Evolutionary conservation across 306 rosid species (phyloP).

Genomic region (Dalbergia oliveri): DNA sequence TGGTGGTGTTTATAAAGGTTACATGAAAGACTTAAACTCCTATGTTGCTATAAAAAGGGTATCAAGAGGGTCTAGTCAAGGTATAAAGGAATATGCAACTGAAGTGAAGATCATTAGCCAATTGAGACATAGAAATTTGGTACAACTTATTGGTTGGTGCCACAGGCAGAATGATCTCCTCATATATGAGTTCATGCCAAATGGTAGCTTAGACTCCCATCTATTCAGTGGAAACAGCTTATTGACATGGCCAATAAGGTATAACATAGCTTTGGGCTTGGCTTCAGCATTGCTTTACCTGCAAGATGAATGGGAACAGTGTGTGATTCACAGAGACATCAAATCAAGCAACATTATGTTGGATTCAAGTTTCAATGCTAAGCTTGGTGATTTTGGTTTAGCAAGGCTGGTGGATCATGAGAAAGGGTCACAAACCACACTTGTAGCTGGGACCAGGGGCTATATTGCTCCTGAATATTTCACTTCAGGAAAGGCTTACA

Average conservation of each 20-base stretch:
- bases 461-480: conserved; percentile 43
- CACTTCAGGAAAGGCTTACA: conserved; percentile 12
- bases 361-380: conserved; percentile 29
- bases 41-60: conserved; percentile 30
- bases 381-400: conserved; percentile 49
- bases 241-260: conserved; percentile 37
- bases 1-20: conserved; percentile 20
- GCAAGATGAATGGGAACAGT: too few species aligned
- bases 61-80: conserved; percentile 14
- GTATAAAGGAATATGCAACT: conserved; percentile 31
- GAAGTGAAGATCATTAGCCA: conserved; percentile 43
- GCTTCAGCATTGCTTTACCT: conserved; percentile 14
- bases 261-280: conserved; percentile 27
- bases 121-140: conserved; percentile 40
- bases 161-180: conserved; percentile 34
- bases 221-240: background rate
- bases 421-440: conserved; percentile 23
- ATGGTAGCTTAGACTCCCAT: conserved; percentile 43
- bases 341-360: too few species aligned
- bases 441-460: conserved; percentile 36
- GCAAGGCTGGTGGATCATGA: conserved; percentile 42
- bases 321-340: too few species aligned
- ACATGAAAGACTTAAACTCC: background rate
- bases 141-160: conserved; percentile 42
- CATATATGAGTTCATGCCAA: conserved; percentile 39